Evolutionary conservation across 1,284 basidiomycete species (phyloP).

Genomic region (Sporisorium scitamineum): DNA sequence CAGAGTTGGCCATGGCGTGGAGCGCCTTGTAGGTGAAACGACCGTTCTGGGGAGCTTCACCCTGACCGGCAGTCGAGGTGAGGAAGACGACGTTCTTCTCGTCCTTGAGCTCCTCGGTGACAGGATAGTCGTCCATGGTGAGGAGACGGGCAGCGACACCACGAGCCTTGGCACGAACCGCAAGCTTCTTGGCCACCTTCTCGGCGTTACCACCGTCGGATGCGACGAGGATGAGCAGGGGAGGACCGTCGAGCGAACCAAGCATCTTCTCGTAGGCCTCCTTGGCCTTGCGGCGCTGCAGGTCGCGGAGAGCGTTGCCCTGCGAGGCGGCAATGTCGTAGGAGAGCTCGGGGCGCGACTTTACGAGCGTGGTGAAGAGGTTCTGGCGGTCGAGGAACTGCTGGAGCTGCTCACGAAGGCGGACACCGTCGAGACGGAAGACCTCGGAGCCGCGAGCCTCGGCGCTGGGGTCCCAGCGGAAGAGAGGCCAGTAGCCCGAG

Average conservation of each 20-base stretch:
- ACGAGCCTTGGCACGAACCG: conserved; percentile 83
- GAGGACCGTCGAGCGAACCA: conserved; percentile 87
- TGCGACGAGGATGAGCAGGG: conserved; percentile 87
- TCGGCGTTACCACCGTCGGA: conserved; percentile 95
- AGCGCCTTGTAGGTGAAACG: conserved; percentile 87
- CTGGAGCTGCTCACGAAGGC: conserved; percentile 93
- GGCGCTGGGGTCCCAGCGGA: conserved; percentile 94
- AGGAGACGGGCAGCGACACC: conserved; percentile 77
- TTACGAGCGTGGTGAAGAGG: conserved; percentile 91
- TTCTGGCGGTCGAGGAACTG: conserved; percentile 96
- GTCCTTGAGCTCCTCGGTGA: conserved; percentile 74
- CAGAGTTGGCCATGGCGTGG: conserved; percentile 70
- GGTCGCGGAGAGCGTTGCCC: conserved; percentile 85
- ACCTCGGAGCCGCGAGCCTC: conserved; percentile 79
- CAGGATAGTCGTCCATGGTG: conserved; percentile 79
- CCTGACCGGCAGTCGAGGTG: conserved; percentile 97
- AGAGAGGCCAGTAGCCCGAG: conserved; percentile 96
- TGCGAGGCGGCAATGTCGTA: conserved; percentile 85
- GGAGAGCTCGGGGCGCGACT: conserved; percentile 80
- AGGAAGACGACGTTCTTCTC: conserved; percentile 84
- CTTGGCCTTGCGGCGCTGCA: conserved; percentile 84
- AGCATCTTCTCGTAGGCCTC: conserved; percentile 88
- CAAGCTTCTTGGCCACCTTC: conserved; percentile 91
- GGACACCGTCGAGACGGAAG: conserved; percentile 91
- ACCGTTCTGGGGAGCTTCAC: conserved; percentile 96